Evolutionary conservation across 2,329 filamentous ascomycete genomes (phyloP).

Genomic region (Sporothrix phasma): DNA sequence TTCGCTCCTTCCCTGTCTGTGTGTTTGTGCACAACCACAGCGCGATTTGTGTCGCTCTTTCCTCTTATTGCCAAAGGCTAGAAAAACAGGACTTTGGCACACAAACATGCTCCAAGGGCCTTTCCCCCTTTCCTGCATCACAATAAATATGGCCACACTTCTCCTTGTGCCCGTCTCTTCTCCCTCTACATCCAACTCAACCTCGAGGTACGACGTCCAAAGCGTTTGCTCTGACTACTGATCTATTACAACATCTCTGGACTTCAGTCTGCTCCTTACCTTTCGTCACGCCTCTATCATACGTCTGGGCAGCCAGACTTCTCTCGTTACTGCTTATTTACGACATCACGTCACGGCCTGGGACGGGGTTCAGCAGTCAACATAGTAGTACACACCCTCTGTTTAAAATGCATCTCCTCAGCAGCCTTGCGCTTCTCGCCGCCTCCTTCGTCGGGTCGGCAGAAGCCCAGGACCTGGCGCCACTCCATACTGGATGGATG

Average conservation of each 20-base stretch:
- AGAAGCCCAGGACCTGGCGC: constrained; percentile 17
- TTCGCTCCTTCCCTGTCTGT: constrained; percentile 1
- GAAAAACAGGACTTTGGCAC: neutral
- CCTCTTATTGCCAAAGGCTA: neutral
- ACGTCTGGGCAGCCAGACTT: neutral
- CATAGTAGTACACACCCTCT: neutral
- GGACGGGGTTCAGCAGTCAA: neutral
- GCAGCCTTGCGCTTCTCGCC: constrained; percentile 8
- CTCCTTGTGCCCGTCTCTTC: neutral
- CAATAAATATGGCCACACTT: neutral
- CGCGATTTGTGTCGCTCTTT: constrained; percentile 11
- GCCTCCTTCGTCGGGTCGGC: neutral
- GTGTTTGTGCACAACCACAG: neutral
- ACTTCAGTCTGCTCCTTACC: too few relatives aligned
- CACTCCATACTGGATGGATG: constrained; percentile 33
- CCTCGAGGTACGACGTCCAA: neutral
- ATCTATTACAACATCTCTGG: neutral
- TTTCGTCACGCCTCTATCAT: neutral
- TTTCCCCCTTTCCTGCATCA: neutral
- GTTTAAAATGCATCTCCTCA: constrained; percentile 7
- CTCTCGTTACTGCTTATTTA: neutral
- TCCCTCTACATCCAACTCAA: neutral
- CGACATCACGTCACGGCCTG: neutral
- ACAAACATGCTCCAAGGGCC: neutral
- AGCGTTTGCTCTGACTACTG: too few relatives aligned